Evolutionary conservation across 2,329 filamentous ascomycete genomes (phyloP).

Genomic region (Claviceps pazoutovae): DNA sequence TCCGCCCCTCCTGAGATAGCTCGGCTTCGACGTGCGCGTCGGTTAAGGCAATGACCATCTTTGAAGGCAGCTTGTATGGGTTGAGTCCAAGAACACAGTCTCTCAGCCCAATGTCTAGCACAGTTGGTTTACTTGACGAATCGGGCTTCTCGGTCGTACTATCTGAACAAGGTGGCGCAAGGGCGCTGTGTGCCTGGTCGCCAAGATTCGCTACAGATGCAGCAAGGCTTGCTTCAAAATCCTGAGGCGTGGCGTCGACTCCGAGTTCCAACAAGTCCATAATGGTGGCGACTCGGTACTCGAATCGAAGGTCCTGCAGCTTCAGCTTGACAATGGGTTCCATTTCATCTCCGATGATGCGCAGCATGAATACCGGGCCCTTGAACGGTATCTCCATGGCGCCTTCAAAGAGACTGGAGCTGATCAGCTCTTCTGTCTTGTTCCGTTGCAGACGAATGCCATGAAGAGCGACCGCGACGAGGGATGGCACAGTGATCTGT

Average conservation of each 20-base stretch:
- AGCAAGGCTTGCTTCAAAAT: constrained; percentile 61
- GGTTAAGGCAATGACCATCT: constrained; percentile 63
- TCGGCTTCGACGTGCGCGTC: constrained; percentile 59
- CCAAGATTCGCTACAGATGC: constrained; percentile 68
- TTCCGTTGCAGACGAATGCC: constrained; percentile 50
- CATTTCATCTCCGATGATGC: constrained; percentile 87
- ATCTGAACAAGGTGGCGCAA: constrained; percentile 17
- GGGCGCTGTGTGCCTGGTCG: constrained; percentile 42
- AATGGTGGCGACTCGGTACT: constrained; percentile 76
- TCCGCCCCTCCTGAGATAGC: constrained; percentile 50
- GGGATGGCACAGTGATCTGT: constrained; percentile 71
- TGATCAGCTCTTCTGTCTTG: constrained; percentile 55
- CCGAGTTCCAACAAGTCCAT: constrained; percentile 64
- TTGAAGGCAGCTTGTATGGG: constrained; percentile 60
- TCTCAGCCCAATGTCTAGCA: constrained; percentile 59
- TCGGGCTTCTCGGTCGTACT: constrained; percentile 9
- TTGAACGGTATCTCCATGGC: constrained; percentile 14
- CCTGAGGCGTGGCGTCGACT: constrained; percentile 53
- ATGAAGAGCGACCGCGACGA: constrained; percentile 65
- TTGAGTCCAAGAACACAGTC: constrained; percentile 79
- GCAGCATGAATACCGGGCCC: constrained; percentile 58
- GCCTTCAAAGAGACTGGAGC: constrained; percentile 25
- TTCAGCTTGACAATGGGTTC: constrained; percentile 84
- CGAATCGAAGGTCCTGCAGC: constrained; percentile 68
- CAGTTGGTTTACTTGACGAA: constrained; percentile 40